Evolutionary conservation across 163 green algal genomes (phyloP).

Genomic region (Trebouxia gelatinosa): DNA sequence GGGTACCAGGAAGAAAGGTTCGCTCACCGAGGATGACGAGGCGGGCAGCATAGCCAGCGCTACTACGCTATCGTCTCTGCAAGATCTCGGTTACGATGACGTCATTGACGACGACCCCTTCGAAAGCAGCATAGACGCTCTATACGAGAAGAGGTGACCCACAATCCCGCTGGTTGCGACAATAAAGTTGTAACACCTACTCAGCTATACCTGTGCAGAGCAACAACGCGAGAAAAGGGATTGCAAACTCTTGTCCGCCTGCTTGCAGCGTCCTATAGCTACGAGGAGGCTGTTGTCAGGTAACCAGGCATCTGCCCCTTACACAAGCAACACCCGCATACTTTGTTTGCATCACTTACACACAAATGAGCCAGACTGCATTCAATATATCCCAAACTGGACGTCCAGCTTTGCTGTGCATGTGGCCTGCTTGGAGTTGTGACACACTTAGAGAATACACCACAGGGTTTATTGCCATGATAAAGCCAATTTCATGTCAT

Average conservation of each 20-base stretch:
- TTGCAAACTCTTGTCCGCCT: conserved; percentile 31
- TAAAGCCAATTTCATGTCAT: background rate
- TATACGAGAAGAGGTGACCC: conserved; percentile 51
- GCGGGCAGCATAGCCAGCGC: background rate
- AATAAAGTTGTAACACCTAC: no score
- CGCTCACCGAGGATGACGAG: conserved; percentile 2
- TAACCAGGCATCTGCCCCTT: background rate
- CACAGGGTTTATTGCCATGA: conserved; percentile 18
- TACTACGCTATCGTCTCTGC: background rate
- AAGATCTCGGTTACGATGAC: conserved; percentile 4
- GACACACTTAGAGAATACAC: background rate
- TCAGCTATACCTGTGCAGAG: conserved; percentile 28
- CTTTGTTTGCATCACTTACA: no score
- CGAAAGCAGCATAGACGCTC: conserved; percentile 36
- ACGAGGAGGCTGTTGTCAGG: conserved; percentile 37
- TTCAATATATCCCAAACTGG: background rate
- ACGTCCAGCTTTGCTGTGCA: background rate
- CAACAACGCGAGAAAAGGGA: conserved; percentile 31
- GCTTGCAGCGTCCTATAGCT: conserved; percentile 26
- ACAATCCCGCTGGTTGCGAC: no score
- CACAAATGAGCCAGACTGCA: no score
- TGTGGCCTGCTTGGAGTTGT: background rate
- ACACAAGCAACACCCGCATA: no score
- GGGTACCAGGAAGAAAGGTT: conserved; percentile 7
- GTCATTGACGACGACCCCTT: conserved; percentile 40